Evolutionary conservation across 2,329 filamentous ascomycete species (phyloP).

Genomic region (Geosmithia flava): DNA sequence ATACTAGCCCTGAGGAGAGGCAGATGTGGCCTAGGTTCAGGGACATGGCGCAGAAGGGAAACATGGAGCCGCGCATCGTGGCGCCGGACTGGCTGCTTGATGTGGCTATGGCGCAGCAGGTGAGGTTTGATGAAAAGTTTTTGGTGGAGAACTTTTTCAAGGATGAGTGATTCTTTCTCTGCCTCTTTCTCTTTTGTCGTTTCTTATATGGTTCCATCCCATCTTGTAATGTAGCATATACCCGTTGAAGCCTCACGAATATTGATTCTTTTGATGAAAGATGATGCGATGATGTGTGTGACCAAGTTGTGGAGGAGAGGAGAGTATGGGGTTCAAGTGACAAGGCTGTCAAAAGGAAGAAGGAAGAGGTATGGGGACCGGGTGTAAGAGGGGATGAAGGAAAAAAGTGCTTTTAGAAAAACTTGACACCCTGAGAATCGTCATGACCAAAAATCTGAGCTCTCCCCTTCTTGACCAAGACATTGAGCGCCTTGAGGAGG

Average conservation of each 20-base stretch:
- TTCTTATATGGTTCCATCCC: not conserved
- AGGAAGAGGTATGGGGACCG: not conserved
- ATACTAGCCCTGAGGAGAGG: constrained; percentile 52
- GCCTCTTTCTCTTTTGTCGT: not conserved
- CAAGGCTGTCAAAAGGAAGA: not conserved
- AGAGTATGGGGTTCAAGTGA: no score
- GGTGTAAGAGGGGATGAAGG: not conserved
- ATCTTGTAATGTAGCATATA: not conserved
- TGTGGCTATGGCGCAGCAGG: constrained; percentile 76
- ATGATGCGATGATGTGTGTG: not conserved
- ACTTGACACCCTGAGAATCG: constrained; percentile 87
- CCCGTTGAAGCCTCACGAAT: not conserved
- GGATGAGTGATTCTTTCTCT: constrained; percentile 1
- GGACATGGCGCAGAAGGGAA: constrained; percentile 63
- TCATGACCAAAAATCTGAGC: constrained; percentile 89
- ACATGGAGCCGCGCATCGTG: constrained; percentile 73
- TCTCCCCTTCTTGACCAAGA: constrained; percentile 81
- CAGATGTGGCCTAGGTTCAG: constrained; percentile 70
- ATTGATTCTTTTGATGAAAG: not conserved
- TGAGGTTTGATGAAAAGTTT: constrained; percentile 56
- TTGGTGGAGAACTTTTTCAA: constrained; percentile 32
- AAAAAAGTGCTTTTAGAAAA: constrained; percentile 56
- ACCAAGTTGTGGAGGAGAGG: not conserved
- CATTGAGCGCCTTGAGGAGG: constrained; percentile 63
- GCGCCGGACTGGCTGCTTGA: constrained; percentile 82